phyloP scores from a whole-genome alignment of 176 grass and related monocot species.

The Areca catechu region DNA sequence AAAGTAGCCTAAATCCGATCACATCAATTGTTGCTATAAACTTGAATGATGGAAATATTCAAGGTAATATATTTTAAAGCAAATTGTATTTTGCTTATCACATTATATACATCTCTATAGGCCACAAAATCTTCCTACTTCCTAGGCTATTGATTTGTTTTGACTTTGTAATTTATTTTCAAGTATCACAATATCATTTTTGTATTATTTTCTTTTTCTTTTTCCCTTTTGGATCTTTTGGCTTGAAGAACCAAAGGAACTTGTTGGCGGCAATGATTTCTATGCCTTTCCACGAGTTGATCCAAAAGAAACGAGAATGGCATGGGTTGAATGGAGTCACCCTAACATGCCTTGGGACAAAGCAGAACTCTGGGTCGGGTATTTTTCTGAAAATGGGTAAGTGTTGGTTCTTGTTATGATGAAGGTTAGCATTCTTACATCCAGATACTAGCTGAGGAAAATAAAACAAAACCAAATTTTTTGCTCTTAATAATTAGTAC shows the following conservation, averaged over 20 bases:
- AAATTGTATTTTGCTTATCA: neutral
- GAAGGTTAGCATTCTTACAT: constrained; percentile 9
- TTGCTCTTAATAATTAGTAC: no score
- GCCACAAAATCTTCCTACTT: no score
- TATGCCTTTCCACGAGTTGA: constrained; percentile 95
- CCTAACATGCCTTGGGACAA: constrained; percentile 97
- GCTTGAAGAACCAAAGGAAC: constrained; percentile 68
- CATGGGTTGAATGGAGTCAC: constrained; percentile 92
- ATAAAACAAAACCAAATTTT: no score
- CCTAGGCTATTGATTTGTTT: no score
- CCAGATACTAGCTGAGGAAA: constrained; percentile 7
- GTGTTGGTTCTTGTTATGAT: constrained; percentile 8
- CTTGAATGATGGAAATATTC: constrained; percentile 23
- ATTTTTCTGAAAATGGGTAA: constrained; percentile 77
- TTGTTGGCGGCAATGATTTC: constrained; percentile 75
- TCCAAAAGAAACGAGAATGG: constrained; percentile 52
- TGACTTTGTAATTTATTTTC: no score
- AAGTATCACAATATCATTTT: no score
- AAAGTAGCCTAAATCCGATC: constrained; percentile 58
- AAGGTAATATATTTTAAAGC: constrained; percentile 41
- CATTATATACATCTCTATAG: no score
- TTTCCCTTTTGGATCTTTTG: constrained; percentile 7
- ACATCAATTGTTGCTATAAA: constrained; percentile 58
- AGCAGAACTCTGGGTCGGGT: constrained; percentile 89
- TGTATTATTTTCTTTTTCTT: constrained; percentile 13